Percentiles rank a stretch among this genome's conserved stretches.
These are phyloP conservation scores for Lithospermum erythrorhizon DNA, from an alignment of 257 asterid species.

Conservation along the genomic window DNA sequence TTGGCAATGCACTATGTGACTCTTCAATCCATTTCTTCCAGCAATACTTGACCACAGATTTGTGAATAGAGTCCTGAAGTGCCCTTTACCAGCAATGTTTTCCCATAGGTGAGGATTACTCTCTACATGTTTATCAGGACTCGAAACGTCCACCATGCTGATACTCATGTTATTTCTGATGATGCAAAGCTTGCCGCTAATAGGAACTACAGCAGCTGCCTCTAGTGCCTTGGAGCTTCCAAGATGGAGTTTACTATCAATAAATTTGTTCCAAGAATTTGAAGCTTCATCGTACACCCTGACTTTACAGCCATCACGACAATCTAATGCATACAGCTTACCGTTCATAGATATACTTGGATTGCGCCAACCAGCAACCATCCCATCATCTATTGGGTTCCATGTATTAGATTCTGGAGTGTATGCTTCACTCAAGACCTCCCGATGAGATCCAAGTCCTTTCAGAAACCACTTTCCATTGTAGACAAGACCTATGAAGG, in stretches of 20 bases:
- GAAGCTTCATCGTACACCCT: constrained; percentile 31
- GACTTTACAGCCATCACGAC: constrained; percentile 39
- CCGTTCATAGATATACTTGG: constrained; percentile 40
- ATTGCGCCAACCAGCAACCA: constrained; percentile 41
- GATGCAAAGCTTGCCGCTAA: constrained; percentile 37
- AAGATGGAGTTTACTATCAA: constrained; percentile 38
- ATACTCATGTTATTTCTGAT: constrained; percentile 43
- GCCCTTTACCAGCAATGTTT: constrained; percentile 36
- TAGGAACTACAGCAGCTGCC: constrained; percentile 37
- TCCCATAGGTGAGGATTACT: constrained; percentile 42
- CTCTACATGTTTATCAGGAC: constrained; percentile 32
- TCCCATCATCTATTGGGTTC: constrained; percentile 26
- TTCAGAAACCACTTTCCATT: constrained; percentile 38
- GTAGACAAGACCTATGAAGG: constrained; percentile 37
- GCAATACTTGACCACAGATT: constrained; percentile 42
- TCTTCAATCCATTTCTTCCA: constrained; percentile 34
- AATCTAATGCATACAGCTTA: constrained; percentile 33
- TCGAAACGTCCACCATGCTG: constrained; percentile 31
- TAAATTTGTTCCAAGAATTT: constrained; percentile 27
- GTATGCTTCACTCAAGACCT: constrained; percentile 35
- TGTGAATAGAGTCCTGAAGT: constrained; percentile 29
- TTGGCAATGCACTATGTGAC: constrained; percentile 42
- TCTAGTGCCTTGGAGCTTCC: constrained; percentile 35
- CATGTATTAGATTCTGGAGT: constrained; percentile 25
- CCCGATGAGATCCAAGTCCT: constrained; percentile 39